Evolutionary conservation across 805 yeast genomes (phyloP).

Genomic region (Spathaspora boniae): DNA sequence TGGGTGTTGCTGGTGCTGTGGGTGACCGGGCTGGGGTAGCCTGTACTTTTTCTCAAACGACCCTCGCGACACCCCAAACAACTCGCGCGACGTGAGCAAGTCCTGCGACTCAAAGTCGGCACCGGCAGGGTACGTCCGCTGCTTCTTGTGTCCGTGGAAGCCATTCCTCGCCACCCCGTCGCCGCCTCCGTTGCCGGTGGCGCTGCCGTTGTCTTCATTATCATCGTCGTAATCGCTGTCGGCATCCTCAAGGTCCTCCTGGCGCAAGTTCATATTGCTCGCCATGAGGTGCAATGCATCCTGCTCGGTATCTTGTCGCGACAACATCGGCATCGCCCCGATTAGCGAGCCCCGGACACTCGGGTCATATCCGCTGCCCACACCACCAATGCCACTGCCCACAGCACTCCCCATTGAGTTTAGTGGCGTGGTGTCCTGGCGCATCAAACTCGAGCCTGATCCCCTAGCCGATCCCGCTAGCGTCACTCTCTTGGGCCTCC

Average conservation of each 20-base stretch:
- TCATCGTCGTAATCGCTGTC: conserved; percentile 33
- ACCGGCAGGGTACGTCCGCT: conserved; percentile 6
- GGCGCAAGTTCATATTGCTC: conserved; percentile 28
- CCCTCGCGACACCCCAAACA: conserved; percentile 39
- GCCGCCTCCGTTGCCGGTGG: not conserved
- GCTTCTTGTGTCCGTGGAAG: too few relatives aligned
- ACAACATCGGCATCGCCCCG: conserved; percentile 10
- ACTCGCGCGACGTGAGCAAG: conserved; percentile 35
- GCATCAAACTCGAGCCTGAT: conserved; percentile 30
- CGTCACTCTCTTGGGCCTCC: conserved; percentile 34
- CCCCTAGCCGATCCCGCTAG: conserved; percentile 16
- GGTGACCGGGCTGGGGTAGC: conserved; percentile 7
- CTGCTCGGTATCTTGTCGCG: conserved; percentile 39
- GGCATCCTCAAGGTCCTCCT: conserved; percentile 35
- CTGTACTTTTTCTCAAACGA: conserved; percentile 31
- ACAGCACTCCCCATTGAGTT: too few relatives aligned
- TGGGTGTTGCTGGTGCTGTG: conserved; percentile 2
- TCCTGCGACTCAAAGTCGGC: conserved; percentile 20
- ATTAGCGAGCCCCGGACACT: conserved; percentile 7
- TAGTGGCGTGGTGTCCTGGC: conserved; percentile 34
- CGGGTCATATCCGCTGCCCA: conserved; percentile 19
- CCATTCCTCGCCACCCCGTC: conserved; percentile 11
- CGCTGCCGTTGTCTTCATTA: not conserved
- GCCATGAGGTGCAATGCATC: conserved; percentile 36
- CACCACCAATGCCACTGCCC: conserved; percentile 6